Base-by-base conservation (phyloP, 805 yeast genomes). In the Limtongozyma cylindracea region DNA sequence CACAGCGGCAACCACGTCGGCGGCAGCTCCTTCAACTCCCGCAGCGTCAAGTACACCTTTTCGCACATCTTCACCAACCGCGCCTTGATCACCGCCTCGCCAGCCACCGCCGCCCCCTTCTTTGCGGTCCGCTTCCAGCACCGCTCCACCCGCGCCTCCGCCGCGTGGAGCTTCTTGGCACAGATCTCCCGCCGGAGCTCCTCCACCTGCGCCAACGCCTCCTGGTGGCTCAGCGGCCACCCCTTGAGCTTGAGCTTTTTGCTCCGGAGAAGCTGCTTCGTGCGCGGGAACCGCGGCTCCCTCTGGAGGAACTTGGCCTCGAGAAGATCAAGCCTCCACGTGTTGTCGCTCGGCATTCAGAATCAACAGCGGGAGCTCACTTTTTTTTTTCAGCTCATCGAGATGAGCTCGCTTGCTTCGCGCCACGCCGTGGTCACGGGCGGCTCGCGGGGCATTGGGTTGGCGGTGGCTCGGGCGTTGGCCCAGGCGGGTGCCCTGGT, bases 361-460 rank as follows among this genome's bases (percentile, higher is more conserved):
- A n/a, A n/a, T n/a, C n/a, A n/a, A n/a, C n/a, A n/a, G n/a, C n/a
- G n/a, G n/a, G n/a, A n/a, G n/a, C n/a, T n/a, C n/a, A n/a, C n/a
- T n/a, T n/a, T n/a, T n/a, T n/a, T n/a, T n/a, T n/a, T n/a, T n/a
- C n/a, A n/a, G n/a, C n/a, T n/a, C n/a, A n/a, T n/a, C n/a, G n/a
- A n/a, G n/a, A n/a, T n/a, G n/a, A n/a, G n/a, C n/a, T n/a, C n/a
- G n/a, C n/a, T n/a, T n/a, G n/a, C n/a, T n/a, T n/a, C n/a, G n/a
- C n/a, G n/a, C n/a, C n/a, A n/a, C n/a, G 69, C 67, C 0, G 30
- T 62, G 4, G 41, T 70, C 2, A 69, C 78, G 0, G 88, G 88
- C 1, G 80, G 70, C 0, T 64, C 80, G 0, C 43, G 56, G 20
- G 84, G 88, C 0, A 45, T 72, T 9, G 88, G 88, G 1, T 41